Base-by-base conservation (phyloP, 225 moss, liverwort and hornwort genomes). In the Pleurozium schreberi region DNA sequence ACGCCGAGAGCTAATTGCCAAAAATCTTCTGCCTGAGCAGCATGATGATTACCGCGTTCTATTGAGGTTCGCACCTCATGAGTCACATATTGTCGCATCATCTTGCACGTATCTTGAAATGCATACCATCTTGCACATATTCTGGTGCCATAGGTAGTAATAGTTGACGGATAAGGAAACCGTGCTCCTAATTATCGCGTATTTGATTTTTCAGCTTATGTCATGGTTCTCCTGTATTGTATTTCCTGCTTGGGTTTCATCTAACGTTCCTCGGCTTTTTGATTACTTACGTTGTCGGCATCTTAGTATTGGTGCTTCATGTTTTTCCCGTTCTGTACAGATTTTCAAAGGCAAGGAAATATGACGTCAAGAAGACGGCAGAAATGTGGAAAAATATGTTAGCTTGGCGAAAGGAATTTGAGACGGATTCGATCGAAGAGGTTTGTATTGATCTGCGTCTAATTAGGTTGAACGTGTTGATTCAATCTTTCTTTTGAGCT, bases 321-420 rank as follows among this genome's bases (percentile, higher is more conserved):
- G 64, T 45, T 71, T 65, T 75, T 62, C 43, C 49, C 6, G 50
- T 89, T 61, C 33, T 71, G 57, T 91, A 59, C 42, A 88, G 92
- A 84, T 98, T 93, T 85, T 88, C 88, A 10, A 92, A 92, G 90
- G 98, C 98, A 81, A 94, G 97, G 91, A 98, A 97, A 90, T 95
- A 92, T 82, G 96, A 98, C 68, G 75, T 88, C 81, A 95, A 95
- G 67, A 97, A 88, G 84, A 92, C 96, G 62, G 92, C 91, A 70
- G 95, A 98, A 86, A 98, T 98, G 98, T 98, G 98, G 98, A 88
- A 86, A 82, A 93, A 94, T 75, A 96, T 93, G 94, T 87, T 98
- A 81, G 66, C 84, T 71, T 98, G 98, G 98, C 93, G 97, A 71
- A 96, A 91, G 73, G 95, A 96, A 75, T 95, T 88, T 84, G 96